These are phyloP conservation scores for Monoraphidium neglectum DNA, from an alignment of 139 green algal genomes.

Conservation along the genomic window DNA sequence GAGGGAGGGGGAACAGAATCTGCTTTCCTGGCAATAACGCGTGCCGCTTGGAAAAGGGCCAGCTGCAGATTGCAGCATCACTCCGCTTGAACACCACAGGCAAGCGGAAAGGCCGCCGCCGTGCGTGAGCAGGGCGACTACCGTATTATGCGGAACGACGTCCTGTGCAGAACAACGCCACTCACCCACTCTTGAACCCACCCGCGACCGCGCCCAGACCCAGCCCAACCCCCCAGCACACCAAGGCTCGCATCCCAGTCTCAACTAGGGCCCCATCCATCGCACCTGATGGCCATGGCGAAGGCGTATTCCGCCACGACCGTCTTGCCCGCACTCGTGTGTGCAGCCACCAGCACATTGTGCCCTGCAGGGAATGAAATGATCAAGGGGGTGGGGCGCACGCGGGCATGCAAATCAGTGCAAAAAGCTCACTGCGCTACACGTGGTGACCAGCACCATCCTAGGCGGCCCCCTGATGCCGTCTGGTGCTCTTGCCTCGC, in stretches of 20 bases:
- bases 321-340: slow-evolving; percentile 95
- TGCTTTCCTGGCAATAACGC: too few relatives aligned
- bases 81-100: too few relatives aligned
- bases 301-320: slow-evolving; percentile 95
- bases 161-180: too few relatives aligned
- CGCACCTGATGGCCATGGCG: slow-evolving; percentile 79
- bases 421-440: not conserved
- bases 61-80: too few relatives aligned
- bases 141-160: too few relatives aligned
- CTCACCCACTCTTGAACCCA: not conserved
- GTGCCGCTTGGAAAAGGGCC: too few relatives aligned
- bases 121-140: too few relatives aligned
- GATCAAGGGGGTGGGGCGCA: not conserved
- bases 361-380: slow-evolving; percentile 49
- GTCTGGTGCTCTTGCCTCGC: not conserved
- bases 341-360: slow-evolving; percentile 90
- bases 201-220: too few relatives aligned
- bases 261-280: not conserved
- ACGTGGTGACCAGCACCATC: not conserved
- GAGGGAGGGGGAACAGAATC: too few relatives aligned
- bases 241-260: not conserved
- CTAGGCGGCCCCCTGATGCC: not conserved
- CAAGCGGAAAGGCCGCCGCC: too few relatives aligned
- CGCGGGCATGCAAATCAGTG: not conserved
- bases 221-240: too few relatives aligned